Percentiles rank a stretch among this genome's conserved stretches.
phyloP scores from a whole-genome alignment of 306 rosid genomes.

The Heteromeles arbutifolia region DNA sequence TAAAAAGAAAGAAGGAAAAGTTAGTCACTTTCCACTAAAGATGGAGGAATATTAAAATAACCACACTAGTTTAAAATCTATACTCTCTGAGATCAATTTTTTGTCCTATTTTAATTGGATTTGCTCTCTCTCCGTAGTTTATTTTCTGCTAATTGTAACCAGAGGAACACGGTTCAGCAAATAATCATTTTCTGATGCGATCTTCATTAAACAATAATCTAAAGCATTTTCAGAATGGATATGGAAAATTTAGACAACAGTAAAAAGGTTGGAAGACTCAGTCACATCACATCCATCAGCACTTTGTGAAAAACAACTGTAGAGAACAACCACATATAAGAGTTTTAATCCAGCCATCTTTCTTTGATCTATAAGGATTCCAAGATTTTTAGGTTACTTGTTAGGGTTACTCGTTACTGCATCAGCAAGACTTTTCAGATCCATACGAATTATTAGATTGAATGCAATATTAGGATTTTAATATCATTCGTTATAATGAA shows the following conservation, averaged over 20 bases:
- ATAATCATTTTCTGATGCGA: no score
- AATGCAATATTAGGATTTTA: not conserved
- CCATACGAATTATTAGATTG: not conserved
- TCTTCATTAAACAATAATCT: no score
- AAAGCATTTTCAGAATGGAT: no score
- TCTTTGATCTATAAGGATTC: not conserved
- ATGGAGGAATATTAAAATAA: not conserved
- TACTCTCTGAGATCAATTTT: not conserved
- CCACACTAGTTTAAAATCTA: not conserved
- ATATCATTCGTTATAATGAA: no score
- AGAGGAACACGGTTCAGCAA: not conserved
- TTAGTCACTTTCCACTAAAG: not conserved
- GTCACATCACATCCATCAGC: not conserved
- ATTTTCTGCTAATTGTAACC: not conserved
- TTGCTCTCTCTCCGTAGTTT: not conserved
- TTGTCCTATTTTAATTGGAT: not conserved
- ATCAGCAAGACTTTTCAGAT: not conserved
- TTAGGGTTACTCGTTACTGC: not conserved
- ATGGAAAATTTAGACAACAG: not conserved
- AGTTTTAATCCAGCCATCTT: not conserved
- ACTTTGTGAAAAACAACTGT: not conserved
- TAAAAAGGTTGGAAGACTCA: not conserved
- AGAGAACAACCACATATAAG: not conserved
- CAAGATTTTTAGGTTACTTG: not conserved
- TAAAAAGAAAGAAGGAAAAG: not conserved